A percentile compares a stretch with the other conserved stretches of the same genome.
These are phyloP conservation scores for Fusarium sp. DNA, from an alignment of 2,329 filamentous ascomycete species.

Conservation along the genomic window DNA sequence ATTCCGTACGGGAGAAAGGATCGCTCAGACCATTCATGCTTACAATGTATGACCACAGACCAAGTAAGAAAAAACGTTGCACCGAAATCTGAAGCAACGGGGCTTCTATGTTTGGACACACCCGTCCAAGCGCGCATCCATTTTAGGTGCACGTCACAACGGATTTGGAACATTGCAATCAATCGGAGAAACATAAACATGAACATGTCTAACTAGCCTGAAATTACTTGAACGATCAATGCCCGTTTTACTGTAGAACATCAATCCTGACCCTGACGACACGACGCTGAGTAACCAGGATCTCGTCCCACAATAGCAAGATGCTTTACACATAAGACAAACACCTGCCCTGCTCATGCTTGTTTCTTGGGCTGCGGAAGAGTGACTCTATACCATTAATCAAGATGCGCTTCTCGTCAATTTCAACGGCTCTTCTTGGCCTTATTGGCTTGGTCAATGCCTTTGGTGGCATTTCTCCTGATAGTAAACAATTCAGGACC, in stretches of 20 bases:
- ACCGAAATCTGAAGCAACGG: slow-evolving; percentile 31
- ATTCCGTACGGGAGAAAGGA: background rate
- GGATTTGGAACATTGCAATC: slow-evolving; percentile 18
- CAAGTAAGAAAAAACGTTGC: slow-evolving; percentile 3
- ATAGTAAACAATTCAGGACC: slow-evolving; percentile 34
- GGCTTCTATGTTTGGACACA: background rate
- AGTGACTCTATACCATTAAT: background rate
- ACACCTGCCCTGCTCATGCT: background rate
- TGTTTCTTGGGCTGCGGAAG: background rate
- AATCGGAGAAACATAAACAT: slow-evolving; percentile 22
- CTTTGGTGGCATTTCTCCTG: slow-evolving; percentile 29
- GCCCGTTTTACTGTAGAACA: slow-evolving; percentile 9
- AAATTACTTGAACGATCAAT: slow-evolving; percentile 13
- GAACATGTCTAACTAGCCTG: background rate
- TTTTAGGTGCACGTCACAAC: background rate
- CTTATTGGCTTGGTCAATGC: slow-evolving; percentile 27
- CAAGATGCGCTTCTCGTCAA: slow-evolving; percentile 35
- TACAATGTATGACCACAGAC: background rate
- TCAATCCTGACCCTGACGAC: slow-evolving; percentile 13
- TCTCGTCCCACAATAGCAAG: slow-evolving; percentile 25
- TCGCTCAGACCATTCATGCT: background rate
- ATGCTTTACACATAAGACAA: slow-evolving; percentile 17
- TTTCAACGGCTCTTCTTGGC: slow-evolving; percentile 32
- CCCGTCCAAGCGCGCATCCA: slow-evolving; percentile 18
- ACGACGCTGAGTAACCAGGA: slow-evolving; percentile 26